Evolutionary conservation across 352 stramenopile species (phyloP), one percentile per base, ranked within the genome.

Genomic region (Phytophthora nicotianae): DNA sequence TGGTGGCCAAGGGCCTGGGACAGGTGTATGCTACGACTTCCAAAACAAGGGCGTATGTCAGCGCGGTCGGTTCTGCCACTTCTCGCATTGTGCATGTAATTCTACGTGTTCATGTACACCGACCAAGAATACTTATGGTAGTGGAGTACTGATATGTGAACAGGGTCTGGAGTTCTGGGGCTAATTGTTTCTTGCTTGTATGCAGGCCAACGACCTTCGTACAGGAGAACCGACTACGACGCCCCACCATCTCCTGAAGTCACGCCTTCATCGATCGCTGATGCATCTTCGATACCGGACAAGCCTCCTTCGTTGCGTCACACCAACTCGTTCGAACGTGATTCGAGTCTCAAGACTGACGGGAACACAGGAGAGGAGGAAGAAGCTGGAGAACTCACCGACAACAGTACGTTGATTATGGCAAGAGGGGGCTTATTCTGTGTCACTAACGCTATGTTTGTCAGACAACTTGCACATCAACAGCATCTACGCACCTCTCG

Each of bases 1-100:
- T 43, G 70, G 62, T 19, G 41, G 43, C 23, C 65, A 83, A 70
- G 72, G 59, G 2, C 52, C 81, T 40, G 85, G 87, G 40, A 91
- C 82, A 35, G 87, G 87, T 37, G 87, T 95, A 27, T 95, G 87
- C 58, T 95, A 95, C 59, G 87, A 95, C 29, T 95, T 95, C 41
- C 87, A 95, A 60, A 95, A 95, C 69, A 95, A 95, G 45, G 87
- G 87, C 10, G 79, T 92, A 8, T 95, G 87, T 21, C 85, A 94
- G 55, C 87, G 87, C 13, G 87, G 85, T 7, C 76, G 82, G 17
- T 92, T 90, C 48, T 95, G 87, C 67, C 87, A 95, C 53, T 95
- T 95, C 58, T 94, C 85, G 13, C 87, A 95, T 62, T 95, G 87
- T 52, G 87, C 87, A 8, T 95, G 87, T 60, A 92, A 95, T 65